Base-by-base conservation (phyloP, 768 basidiomycete species). In the Sistotremastrum niveocremeum region DNA sequence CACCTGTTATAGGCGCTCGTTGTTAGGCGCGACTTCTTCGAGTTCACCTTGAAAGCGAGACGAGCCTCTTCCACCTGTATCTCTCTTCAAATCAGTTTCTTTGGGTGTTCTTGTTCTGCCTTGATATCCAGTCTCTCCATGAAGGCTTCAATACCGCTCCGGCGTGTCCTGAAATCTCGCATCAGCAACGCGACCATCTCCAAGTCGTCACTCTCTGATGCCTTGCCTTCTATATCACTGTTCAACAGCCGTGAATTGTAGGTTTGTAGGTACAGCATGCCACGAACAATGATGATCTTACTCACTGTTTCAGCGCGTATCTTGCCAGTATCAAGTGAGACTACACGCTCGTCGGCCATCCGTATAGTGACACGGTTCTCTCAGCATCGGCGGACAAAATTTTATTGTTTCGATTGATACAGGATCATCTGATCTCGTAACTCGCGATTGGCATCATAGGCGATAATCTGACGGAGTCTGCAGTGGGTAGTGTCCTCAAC, bases 341-440 rank as follows among this genome's bases (percentile, higher is more conserved):
- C 0, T 6, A 33, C 11, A 34, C 45, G 30, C 10, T 38, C 37
- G 10, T 38, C 12, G 37, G 12, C 37, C 12, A 10, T 10, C 37
- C 10, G 10, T 38, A 10, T 10, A 10, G 12, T 38, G 37, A 38
- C 37, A 10, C 12, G 10, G 10, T 12, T 46, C 44, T 31, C 42
- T 6, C 46, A 73, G 69, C 34, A 58, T 72, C 39, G 70, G 69
- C 40, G 63, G 60, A 3, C 68, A 71, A 54, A 49, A 59, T 37
- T 67, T 76, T 47, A 61, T 62, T 54, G 61, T 69, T 20, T 65
- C 73, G 4, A 59, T 76, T 31, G 75, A 77, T 54, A 77, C 76
- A 6, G 76, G 76, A 41, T 78, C 75, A 3, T 68, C 77, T 1
- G 76, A 77, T 55, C 53, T 78, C 51, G 74, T 74, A 51, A 40